phyloP scores from a whole-genome alignment of 768 basidiomycete genomes.

The Ephemerocybe angulata region DNA sequence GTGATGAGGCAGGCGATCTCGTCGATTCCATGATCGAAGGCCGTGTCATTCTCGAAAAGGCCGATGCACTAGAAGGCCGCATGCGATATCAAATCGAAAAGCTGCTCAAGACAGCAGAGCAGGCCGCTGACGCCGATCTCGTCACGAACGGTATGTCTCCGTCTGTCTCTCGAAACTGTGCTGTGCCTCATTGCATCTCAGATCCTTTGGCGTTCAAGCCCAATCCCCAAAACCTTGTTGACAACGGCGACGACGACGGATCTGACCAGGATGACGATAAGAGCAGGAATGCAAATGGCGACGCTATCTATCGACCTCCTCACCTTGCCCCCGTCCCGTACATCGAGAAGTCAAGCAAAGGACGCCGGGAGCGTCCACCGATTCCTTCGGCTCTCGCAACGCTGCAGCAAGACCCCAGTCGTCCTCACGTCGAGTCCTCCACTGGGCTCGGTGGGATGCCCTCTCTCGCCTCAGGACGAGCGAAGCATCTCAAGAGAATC shows the following conservation, averaged over 20 bases:
- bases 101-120: slow-evolving; percentile 73
- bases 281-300: slow-evolving; percentile 15
- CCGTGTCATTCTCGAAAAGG: slow-evolving; percentile 84
- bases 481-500: slow-evolving; percentile 74
- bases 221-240: slow-evolving; percentile 72
- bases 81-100: slow-evolving; percentile 98
- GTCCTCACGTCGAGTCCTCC: slow-evolving; percentile 68
- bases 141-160: slow-evolving; percentile 56
- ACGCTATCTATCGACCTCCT: slow-evolving; percentile 78
- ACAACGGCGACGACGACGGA: slow-evolving; percentile 11
- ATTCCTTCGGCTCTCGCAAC: slow-evolving; percentile 65
- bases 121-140: slow-evolving; percentile 42
- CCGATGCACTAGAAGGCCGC: slow-evolving; percentile 75
- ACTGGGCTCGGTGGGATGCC: slow-evolving; percentile 68
- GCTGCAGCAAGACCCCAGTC: slow-evolving; percentile 61
- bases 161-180: background rate
- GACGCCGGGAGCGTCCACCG: slow-evolving; percentile 37
- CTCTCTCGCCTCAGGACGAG: slow-evolving; percentile 58
- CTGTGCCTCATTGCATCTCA: slow-evolving; percentile 25
- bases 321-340: slow-evolving; percentile 89
- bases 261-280: slow-evolving; percentile 13
- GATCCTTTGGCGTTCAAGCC: slow-evolving; percentile 92
- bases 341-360: slow-evolving; percentile 45
- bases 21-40: slow-evolving; percentile 78
- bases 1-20: slow-evolving; percentile 62